phyloP scores from a whole-genome alignment of 83 land plant species.

The Picea abies region DNA sequence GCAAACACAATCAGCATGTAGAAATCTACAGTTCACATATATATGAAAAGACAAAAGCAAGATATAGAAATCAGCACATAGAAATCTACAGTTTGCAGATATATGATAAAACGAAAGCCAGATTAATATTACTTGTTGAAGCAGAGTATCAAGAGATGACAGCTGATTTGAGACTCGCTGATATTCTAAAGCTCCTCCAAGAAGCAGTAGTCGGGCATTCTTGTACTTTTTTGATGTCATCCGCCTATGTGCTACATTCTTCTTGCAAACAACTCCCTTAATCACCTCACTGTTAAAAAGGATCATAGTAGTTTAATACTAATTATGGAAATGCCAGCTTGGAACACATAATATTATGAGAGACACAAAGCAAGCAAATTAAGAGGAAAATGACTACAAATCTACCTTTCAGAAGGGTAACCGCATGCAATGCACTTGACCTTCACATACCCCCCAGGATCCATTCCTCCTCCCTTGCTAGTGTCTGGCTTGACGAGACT shows the following conservation, averaged over 20 bases:
- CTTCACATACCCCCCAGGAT: conserved; percentile 87
- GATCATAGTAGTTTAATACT: too few species aligned
- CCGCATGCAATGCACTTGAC: conserved; percentile 82
- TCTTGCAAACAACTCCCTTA: conserved; percentile 85
- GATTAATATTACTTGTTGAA: conserved; percentile 63
- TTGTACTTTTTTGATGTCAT: conserved; percentile 68
- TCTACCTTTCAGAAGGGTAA: conserved; percentile 67
- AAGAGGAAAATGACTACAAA: background rate
- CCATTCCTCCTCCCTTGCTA: conserved; percentile 86
- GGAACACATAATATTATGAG: background rate
- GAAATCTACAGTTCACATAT: too few species aligned
- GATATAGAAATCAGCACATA: too few species aligned
- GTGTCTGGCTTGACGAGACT: conserved; percentile 69
- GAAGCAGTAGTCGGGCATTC: conserved; percentile 64
- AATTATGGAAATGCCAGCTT: background rate
- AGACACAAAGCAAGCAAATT: background rate
- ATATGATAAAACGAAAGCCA: too few species aligned
- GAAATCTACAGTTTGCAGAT: too few species aligned
- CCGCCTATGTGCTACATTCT: conserved; percentile 82
- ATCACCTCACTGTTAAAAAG: conserved; percentile 52
- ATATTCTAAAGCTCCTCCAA: conserved; percentile 71
- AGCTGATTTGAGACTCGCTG: conserved; percentile 69
- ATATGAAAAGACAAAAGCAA: too few species aligned
- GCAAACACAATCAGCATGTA: too few species aligned
- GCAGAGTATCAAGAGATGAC: conserved; percentile 75